Evolutionary conservation across 768 basidiomycete genomes (phyloP), one percentile per base, ranked within the genome.

Genomic region (Hebeloma cylindrosporum): DNA sequence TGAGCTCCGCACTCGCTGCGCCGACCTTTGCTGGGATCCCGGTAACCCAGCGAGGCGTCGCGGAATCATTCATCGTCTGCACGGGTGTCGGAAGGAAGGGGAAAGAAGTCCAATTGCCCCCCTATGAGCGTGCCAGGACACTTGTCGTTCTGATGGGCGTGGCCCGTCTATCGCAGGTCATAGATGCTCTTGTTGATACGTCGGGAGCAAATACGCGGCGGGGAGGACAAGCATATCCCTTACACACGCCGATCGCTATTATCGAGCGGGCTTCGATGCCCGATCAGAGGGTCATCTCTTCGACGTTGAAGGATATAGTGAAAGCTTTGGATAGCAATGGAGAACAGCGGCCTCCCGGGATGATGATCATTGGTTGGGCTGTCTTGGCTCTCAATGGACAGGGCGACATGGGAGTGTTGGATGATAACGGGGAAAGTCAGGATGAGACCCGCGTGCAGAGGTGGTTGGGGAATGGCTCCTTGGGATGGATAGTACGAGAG

Each of bases 351-450:
- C 93, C 94, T 13, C 96, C 96, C 0, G 96, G 93, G 7, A 93
- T 99, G 88, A 87, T 98, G 61, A 75, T 97, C 22, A 75, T 99
- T 54, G 96, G 96, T 2, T 99, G 94, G 94, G 77, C 85, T 2
- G 86, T 88, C 7, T 61, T 93, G 50, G 83, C 87, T 28, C 66
- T 98, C 33, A 83, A 87, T 63, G 83, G 50, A 18, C 57, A 65
- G 42, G 91, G 92, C 0, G 82, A 92, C 53, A 74, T 86, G 17
- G 71, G 69, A 7, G 77, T 94, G 2, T 68, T 96, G 36, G 85
- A 88, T 48, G 78, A 79, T 4, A 73, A 64, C 4, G 75, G 46
- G 18, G 58, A 53, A 30, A 50, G 50, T 17, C 56, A 65, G 25
- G 81, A 82, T 49, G 64, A 68, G 41, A 60, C 66, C 38, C 72